Conservation (phyloP, 1,139 yeast species). For the Debaryomycetaceae sp. region DNA sequence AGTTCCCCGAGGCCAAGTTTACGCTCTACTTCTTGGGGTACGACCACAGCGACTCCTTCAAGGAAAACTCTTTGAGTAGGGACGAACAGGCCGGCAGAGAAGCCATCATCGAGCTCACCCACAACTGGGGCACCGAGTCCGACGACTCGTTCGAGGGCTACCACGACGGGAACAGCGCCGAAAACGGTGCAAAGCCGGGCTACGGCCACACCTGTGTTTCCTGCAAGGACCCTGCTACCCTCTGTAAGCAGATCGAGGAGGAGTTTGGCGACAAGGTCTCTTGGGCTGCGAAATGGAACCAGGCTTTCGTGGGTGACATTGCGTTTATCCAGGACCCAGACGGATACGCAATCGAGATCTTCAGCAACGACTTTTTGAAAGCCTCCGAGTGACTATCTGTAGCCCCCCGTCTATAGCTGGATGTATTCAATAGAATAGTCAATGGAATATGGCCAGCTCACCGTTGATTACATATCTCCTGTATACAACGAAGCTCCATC, state of each 20-base stretch:
- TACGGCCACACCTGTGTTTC: constrained; percentile 83
- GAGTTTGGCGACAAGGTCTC: constrained; percentile 29
- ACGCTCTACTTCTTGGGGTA: constrained; percentile 83
- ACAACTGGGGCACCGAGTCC: constrained; percentile 90
- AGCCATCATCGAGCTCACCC: constrained; percentile 82
- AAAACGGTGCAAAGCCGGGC: constrained; percentile 64
- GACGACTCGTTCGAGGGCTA: constrained; percentile 68
- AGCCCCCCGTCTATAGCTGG: neutral
- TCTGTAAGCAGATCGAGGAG: constrained; percentile 50
- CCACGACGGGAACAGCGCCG: constrained; percentile 72
- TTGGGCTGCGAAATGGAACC: constrained; percentile 51
- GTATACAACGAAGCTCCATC: neutral
- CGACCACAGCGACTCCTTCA: constrained; percentile 37
- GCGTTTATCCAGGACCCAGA: constrained; percentile 91
- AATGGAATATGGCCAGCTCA: too few relatives aligned
- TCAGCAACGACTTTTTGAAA: constrained; percentile 25
- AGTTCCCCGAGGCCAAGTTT: constrained; percentile 68
- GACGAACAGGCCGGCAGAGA: constrained; percentile 44
- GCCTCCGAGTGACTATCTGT: constrained; percentile 3
- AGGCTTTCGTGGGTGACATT: constrained; percentile 54
- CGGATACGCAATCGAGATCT: constrained; percentile 77
- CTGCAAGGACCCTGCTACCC: constrained; percentile 58
- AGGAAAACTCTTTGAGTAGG: constrained; percentile 30
- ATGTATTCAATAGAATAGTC: neutral
- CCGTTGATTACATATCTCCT: neutral